Evolutionary conservation across 768 basidiomycete genomes (phyloP), one percentile per base, ranked within the genome.

Genomic region (Suillus plorans): DNA sequence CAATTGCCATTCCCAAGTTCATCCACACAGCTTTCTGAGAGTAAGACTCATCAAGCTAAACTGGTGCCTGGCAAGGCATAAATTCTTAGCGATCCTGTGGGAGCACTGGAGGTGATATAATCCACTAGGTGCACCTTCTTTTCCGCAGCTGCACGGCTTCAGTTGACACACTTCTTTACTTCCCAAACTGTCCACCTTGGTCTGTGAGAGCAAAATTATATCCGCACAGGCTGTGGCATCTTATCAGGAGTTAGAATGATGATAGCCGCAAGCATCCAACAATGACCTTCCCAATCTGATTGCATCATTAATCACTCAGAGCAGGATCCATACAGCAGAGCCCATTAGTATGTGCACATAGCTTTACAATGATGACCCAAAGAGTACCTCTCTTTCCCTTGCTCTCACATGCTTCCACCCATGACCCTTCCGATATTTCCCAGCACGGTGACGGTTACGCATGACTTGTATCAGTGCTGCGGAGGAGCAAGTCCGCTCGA

Each of bases 181-280:
- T 59, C 58, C 58, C 58, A 59, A 59, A 42, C 25, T 12, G 41
- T 59, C 58, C 3, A 20, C 41, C 58, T 59, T 31, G 16, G 37
- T 14, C 28, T 63, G 62, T 60, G 44, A 62, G 62, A 63, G 39
- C 47, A 56, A 6, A 62, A 55, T 62, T 53, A 62, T 62, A 62
- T 62, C 61, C 61, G 61, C 61, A 62, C 12, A 20, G 61, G 61
- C 61, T 49, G 49, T 62, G 61, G 22, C 28, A 61, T 25, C 28
- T 22, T 55, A 52, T 56, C 22, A 59, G 57, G 57, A 59, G 39
- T 41, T 39, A 36, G 65, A 63, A 63, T 59, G 62, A 67, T 67
- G 61, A 63, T 52, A 50, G 45, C 68, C 68, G 62, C 50, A 68
- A 53, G 36, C 28, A 61, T 66, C 56, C 49, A 64, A 72, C 63